Percentiles rank a stretch among this genome's conserved stretches.
Conservation (phyloP, 2,329 filamentous ascomycete genomes). For the Clonostachys byssicola region DNA sequence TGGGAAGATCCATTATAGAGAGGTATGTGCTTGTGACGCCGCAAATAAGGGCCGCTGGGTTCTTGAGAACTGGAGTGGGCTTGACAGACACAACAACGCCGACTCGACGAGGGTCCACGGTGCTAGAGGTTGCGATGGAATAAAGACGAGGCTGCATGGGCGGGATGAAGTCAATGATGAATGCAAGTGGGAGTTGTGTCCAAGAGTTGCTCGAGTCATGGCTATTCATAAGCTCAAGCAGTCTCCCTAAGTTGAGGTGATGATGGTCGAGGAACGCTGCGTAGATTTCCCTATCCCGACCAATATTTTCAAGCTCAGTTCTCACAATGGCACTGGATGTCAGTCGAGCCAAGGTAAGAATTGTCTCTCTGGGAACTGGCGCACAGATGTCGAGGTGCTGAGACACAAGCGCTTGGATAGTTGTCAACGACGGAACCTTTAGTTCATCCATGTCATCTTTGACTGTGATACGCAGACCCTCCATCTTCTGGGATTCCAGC, state of each 20-base stretch:
- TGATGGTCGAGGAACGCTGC: neutral
- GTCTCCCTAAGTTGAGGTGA: conserved; percentile 15
- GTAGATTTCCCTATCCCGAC: neutral
- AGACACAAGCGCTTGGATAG: conserved; percentile 26
- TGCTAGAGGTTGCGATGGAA: conserved; percentile 54
- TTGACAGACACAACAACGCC: conserved; percentile 13
- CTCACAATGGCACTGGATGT: conserved; percentile 25
- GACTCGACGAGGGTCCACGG: conserved; percentile 12
- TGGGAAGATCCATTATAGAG: conserved; percentile 1
- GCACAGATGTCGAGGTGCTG: conserved; percentile 36
- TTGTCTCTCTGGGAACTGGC: conserved; percentile 32
- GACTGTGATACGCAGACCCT: conserved; percentile 9
- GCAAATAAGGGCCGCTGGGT: conserved; percentile 1
- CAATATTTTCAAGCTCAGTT: neutral
- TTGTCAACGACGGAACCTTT: conserved; percentile 27
- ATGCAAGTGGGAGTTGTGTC: conserved; percentile 29
- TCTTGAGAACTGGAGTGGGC: conserved; percentile 14
- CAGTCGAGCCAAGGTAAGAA: conserved; percentile 46
- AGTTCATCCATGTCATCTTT: conserved; percentile 6
- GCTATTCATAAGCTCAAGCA: conserved; percentile 6
- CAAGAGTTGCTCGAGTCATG: conserved; percentile 6
- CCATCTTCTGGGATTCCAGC: conserved; percentile 10
- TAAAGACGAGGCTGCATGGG: conserved; percentile 50
- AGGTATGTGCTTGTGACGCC: conserved; percentile 12
- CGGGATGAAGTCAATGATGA: conserved; percentile 53